phyloP scores from a whole-genome alignment of 257 asterid genomes.

The Fraxinus excelsior region DNA sequence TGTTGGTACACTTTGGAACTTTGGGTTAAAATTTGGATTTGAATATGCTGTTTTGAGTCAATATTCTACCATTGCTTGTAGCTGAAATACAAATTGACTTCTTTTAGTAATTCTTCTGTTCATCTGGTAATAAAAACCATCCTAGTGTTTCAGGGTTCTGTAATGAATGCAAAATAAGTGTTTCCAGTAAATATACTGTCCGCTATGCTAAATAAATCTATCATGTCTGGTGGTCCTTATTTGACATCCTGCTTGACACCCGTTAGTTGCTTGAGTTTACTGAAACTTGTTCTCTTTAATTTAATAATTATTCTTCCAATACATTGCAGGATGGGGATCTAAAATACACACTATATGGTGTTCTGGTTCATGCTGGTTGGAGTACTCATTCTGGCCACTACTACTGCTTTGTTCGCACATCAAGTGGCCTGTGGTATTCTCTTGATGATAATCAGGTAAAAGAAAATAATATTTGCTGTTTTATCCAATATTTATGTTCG shows the following conservation, averaged over 20 bases:
- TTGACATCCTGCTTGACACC: constrained; percentile 19
- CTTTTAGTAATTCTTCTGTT: background rate
- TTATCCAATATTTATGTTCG: background rate
- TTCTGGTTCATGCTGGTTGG: constrained; percentile 97
- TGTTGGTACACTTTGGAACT: background rate
- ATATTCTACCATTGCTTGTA: background rate
- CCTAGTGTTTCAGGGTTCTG: background rate
- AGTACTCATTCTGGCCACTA: constrained; percentile 97
- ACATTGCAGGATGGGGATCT: constrained; percentile 76
- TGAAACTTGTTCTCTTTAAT: background rate
- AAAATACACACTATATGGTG: constrained; percentile 91
- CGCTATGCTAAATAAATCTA: background rate
- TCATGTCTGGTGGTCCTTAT: constrained; percentile 12
- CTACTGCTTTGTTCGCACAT: constrained; percentile 95
- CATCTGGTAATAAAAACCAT: background rate
- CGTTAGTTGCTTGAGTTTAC: constrained; percentile 6
- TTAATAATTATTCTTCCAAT: background rate
- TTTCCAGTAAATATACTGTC: background rate
- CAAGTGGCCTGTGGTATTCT: constrained; percentile 96
- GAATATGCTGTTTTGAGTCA: background rate
- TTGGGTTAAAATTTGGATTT: background rate
- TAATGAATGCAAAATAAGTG: background rate
- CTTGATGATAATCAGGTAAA: constrained; percentile 94
- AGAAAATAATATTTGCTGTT: constrained; percentile 12
- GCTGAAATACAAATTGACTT: background rate